Base-by-base conservation (phyloP, 495 filamentous ascomycete species). In the Paragyromitra xinjiangensis region DNA sequence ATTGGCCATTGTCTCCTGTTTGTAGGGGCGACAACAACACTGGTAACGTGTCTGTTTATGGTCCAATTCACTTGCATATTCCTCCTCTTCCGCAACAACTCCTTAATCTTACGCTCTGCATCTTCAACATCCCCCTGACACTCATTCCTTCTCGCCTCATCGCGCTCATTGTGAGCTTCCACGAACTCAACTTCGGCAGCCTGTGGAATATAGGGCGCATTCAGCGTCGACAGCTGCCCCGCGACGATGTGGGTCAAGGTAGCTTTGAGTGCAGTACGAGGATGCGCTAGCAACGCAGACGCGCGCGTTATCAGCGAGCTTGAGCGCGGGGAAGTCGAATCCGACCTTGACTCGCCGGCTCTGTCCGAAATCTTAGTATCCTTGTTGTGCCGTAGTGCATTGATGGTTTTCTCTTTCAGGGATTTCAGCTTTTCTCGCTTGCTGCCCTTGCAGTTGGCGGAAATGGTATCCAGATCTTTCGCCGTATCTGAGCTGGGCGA, bases 11-110 rank as follows among this genome's bases (percentile, higher is more conserved):
- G 56, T 14, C 78, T 69, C n/a, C 84, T 77, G 6, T 74, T 64
- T 26, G 78, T 79, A 14, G 82, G 83, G 7, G 85, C 81, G 1
- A 84, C 80, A 22, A 83, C 71, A 5, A 86, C 84, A 55, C 81
- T 81, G 6, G 83, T 82, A 24, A 87, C 81, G 81, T 87, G 84
- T 64, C 84, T 82, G 44, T 80, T 82, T 22, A 85, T 84, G 2
- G 83, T 83, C 83, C 84, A 86, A 26, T 84, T 82, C 40, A 83
- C 84, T 51, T 74, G 75, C 70, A 85, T 83, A 63, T 81, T 83
- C 51, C 85, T 82, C 50, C 83, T 80, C 39, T 81, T 78, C 55
- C 67, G 71, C 66, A 85, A 79, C 67, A 87, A 66, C 39, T 83
- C 78, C 22, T 82, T 71, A 55, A 85, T 71, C 45, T n/a, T 44